Base-by-base conservation (phyloP, 1,284 basidiomycete species). In the Pterulicium gracile region DNA sequence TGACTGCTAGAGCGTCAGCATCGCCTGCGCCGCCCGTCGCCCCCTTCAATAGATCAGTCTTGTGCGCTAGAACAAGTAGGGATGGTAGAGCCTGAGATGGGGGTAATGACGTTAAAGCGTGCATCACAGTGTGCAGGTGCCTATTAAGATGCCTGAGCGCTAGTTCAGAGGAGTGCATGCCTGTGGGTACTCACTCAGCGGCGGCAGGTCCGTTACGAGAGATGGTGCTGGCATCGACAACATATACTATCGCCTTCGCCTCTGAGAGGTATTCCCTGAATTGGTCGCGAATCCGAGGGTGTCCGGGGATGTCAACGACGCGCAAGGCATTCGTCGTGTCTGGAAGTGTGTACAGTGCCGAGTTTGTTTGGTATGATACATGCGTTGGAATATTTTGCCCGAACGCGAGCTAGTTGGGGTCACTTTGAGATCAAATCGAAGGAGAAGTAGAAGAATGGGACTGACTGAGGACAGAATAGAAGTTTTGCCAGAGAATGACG, bases 171-270 rank as follows among this genome's bases (percentile, higher is more conserved):
- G n/a, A n/a, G n/a, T n/a, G n/a, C n/a, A n/a, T n/a, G n/a, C n/a
- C n/a, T n/a, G 15, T n/a, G n/a, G n/a, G n/a, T n/a, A 73, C 81
- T 45, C 59, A 89, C 87, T 89, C 86, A 51, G 86, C 86, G 3
- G 86, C 83, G 0, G 66, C 67, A 17, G 80, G 58, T 1, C 77
- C 80, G 60, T 82, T 88, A 45, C 86, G 69, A 17, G 86, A 84
- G 39, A 89, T 64, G 0, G 77, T 81, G 55, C 76, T 83, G 1
- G n/a, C n/a, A n/a, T n/a, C n/a, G 1, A 87, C 81, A 1, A 88
- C 79, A 55, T 89, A 89, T 3, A 73, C 77, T 18, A 89, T 61
- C 2, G 68, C 77, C 52, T 77, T 80, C 1, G 83, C 73, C 41
- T 77, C 68, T 4, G 64, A 50, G 32, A 88, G 58, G 53, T 81